Evolutionary conservation across 208 protist species (phyloP).

Genomic region (Herpetomonas samuelpessoai): DNA sequence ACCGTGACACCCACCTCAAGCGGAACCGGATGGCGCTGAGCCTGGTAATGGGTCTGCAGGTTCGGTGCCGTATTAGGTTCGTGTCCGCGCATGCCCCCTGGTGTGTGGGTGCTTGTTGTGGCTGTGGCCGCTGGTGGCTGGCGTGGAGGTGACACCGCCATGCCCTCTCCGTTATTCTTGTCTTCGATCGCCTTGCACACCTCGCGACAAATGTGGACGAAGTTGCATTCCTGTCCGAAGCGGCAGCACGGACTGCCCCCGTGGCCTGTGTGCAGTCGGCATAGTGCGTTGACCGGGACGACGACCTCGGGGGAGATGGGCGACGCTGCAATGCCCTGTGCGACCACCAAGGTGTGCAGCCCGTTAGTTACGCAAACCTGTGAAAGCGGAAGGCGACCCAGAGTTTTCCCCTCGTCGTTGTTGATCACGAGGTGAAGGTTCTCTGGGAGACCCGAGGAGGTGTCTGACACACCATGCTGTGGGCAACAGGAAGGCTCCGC

Average conservation of each 20-base stretch:
- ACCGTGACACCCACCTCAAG: background rate
- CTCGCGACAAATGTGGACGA: conserved; percentile 79
- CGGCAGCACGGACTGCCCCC: conserved; percentile 63
- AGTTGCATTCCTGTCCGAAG: conserved; percentile 79
- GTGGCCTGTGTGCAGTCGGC: conserved; percentile 52
- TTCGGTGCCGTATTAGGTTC: background rate
- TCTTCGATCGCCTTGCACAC: conserved; percentile 2
- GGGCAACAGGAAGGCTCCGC: conserved; percentile 72
- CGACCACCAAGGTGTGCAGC: conserved; percentile 37
- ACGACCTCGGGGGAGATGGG: conserved; percentile 24
- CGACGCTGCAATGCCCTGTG: conserved; percentile 14
- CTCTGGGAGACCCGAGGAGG: conserved; percentile 4
- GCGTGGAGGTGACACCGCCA: background rate
- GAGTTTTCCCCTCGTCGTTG: conserved; percentile 29
- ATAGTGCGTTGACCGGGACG: conserved; percentile 60
- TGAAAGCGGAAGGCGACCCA: conserved; percentile 20
- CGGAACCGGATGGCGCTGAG: background rate
- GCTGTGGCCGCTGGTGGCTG: background rate
- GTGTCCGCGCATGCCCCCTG: background rate
- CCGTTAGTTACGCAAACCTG: conserved; percentile 53
- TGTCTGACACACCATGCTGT: conserved; percentile 37
- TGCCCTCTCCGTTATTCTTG: background rate
- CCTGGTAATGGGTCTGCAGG: background rate
- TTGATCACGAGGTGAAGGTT: conserved; percentile 15
- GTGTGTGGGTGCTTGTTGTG: background rate